Evolutionary conservation across 2,329 filamentous ascomycete species (phyloP).

Genomic region (Thelonectria discophora): DNA sequence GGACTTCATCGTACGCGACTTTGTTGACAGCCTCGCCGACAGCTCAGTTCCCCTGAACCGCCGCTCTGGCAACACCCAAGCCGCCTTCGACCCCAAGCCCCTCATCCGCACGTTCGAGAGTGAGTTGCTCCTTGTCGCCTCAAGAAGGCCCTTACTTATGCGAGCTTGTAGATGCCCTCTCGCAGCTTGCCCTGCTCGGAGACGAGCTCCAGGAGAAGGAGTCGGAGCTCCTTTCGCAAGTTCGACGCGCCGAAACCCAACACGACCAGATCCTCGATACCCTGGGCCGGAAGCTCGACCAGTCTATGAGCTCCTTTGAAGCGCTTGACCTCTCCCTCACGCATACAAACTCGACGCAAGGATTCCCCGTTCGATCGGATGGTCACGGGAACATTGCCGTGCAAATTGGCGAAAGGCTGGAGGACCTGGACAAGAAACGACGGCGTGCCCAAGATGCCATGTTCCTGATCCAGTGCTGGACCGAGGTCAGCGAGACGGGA

Average conservation of each 20-base stretch:
- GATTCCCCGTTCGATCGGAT: conserved; percentile 51
- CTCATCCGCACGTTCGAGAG: conserved; percentile 94
- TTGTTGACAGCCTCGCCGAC: conserved; percentile 92
- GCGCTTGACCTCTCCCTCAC: conserved; percentile 86
- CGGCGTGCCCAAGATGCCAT: conserved; percentile 91
- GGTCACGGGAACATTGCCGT: conserved; percentile 88
- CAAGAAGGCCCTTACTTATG: conserved; percentile 24
- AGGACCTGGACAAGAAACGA: conserved; percentile 93
- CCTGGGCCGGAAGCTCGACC: conserved; percentile 86
- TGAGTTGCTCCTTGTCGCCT: conserved; percentile 46
- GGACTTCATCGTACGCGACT: conserved; percentile 98
- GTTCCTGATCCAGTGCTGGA: conserved; percentile 96
- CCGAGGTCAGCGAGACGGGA: conserved; percentile 90
- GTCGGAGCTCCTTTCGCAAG: conserved; percentile 88
- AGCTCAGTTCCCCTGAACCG: conserved; percentile 81
- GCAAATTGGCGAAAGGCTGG: conserved; percentile 90
- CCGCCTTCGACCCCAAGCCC: conserved; percentile 91
- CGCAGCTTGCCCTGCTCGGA: conserved; percentile 73
- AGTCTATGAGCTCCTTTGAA: conserved; percentile 92
- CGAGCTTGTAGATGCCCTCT: conserved; percentile 63
- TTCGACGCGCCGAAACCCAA: conserved; percentile 88
- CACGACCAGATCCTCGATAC: conserved; percentile 92
- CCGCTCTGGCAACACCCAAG: conserved; percentile 73
- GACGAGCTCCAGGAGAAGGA: conserved; percentile 90
- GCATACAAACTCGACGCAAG: conserved; percentile 55